Evolutionary conservation across 2,329 filamentous ascomycete genomes (phyloP), one percentile per base, ranked within the genome.

Genomic region (Phyllosticta citrichinensis): DNA sequence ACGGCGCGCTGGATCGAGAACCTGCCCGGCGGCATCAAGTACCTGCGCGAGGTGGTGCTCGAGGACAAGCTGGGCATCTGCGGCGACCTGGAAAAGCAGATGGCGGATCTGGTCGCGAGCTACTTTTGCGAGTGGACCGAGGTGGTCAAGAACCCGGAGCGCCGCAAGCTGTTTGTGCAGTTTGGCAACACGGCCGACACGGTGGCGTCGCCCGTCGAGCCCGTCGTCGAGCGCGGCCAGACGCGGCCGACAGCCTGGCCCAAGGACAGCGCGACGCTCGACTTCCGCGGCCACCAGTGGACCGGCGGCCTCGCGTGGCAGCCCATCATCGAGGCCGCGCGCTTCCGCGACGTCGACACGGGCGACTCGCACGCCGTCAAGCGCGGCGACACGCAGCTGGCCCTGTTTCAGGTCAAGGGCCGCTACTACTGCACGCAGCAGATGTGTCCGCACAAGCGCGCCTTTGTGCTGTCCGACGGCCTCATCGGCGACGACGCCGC

Each of bases 81-180:
- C 71, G 88, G 86, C 3, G 87, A 89, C 5, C 84, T 96, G 25
- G 91, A 96, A 74, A 82, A 85, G 35, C 90, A 96, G 73, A 96
- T 96, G 91, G 80, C 89, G 68, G 86, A 89, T 56, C 82, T 96
- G 0, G 89, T 96, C 5, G 87, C 85, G 65, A 84, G 83, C 17
- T 96, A 87, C 79, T 95, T 94, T 76, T 91, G 91, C 76, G 91
- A 96, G 75, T 96, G 91, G 91, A 89, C 88, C 14, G 89, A 93
- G 72, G 89, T 87, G 0, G 80, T 96, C 70, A 83, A 83, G 55
- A 80, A 85, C 62, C 88, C 89, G 0, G 81, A 83, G 56, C 82
- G 87, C 47, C 80, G 83, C 5, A 83, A 83, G 64, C 82, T 83
- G 64, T 96, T 96, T 79, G 77, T 79, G 52, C 91, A 96, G 74